phyloP scores from a whole-genome alignment of 225 moss, liverwort and hornwort species.

The Asterella californica region DNA sequence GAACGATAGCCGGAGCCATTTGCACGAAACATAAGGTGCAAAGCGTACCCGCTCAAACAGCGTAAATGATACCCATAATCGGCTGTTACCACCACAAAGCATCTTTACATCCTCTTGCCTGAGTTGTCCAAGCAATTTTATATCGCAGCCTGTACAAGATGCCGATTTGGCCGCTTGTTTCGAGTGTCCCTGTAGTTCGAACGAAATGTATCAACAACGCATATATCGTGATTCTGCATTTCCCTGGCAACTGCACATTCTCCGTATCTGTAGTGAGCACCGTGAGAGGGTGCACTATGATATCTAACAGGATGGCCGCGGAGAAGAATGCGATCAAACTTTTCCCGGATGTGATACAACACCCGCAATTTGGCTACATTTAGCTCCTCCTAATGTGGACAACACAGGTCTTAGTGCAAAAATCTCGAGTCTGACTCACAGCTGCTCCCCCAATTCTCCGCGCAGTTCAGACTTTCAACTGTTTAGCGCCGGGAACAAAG shows the following conservation, averaged over 20 bases:
- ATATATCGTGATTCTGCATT: background rate
- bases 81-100: slow-evolving; percentile 70
- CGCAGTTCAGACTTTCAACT: background rate
- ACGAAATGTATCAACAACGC: background rate
- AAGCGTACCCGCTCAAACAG: slow-evolving; percentile 73
- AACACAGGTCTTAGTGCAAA: background rate
- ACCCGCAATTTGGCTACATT: background rate
- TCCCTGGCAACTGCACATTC: background rate
- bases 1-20: background rate
- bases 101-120: slow-evolving; percentile 66
- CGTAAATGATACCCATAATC: slow-evolving; percentile 67
- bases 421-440: background rate
- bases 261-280: background rate
- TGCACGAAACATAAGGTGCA: background rate
- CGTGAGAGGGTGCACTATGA: background rate
- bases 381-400: background rate
- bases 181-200: background rate
- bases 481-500: background rate
- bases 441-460: background rate
- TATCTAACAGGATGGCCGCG: background rate
- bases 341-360: background rate
- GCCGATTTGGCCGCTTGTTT: background rate
- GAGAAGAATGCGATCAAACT: background rate
- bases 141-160: slow-evolving; percentile 31
- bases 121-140: slow-evolving; percentile 37